Conservation (phyloP, 805 yeast species). For the Zygotorulaspora sp. region DNA sequence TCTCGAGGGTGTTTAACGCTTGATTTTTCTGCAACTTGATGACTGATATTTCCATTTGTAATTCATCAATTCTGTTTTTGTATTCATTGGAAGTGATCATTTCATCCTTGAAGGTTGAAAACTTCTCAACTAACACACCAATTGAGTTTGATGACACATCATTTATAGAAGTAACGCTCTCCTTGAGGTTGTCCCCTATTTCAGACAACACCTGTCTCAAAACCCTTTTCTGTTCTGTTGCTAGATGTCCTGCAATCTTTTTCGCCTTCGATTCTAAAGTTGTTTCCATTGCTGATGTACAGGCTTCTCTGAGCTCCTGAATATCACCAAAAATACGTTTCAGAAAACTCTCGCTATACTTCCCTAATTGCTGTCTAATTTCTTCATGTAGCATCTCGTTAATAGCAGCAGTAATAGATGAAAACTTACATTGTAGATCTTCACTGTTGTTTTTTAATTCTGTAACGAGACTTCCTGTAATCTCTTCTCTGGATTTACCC, state of each 20-base stretch:
- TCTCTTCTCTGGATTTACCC: slow-evolving; percentile 9
- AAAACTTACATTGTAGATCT: slow-evolving; percentile 5
- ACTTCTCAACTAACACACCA: slow-evolving; percentile 1
- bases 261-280: background rate
- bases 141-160: background rate
- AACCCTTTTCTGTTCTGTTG: background rate
- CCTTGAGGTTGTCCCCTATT: background rate
- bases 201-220: background rate
- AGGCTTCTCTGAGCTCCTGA: background rate
- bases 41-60: slow-evolving; percentile 21
- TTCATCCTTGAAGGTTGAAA: slow-evolving; percentile 11
- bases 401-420: slow-evolving; percentile 7
- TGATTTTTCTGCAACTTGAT: slow-evolving; percentile 26
- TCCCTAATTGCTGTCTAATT: slow-evolving; percentile 1
- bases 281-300: background rate
- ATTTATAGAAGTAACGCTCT: background rate
- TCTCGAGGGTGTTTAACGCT: slow-evolving; percentile 21
- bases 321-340: background rate
- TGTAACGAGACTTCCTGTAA: slow-evolving; percentile 5
- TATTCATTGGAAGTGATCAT: slow-evolving; percentile 14
- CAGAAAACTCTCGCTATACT: background rate
- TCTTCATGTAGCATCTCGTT: slow-evolving; percentile 5
- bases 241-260: background rate
- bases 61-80: slow-evolving; percentile 17
- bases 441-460: slow-evolving; percentile 5